phyloP scores from a whole-genome alignment of 192 early-diverging fungal genomes.

The Coemansia sp. region DNA sequence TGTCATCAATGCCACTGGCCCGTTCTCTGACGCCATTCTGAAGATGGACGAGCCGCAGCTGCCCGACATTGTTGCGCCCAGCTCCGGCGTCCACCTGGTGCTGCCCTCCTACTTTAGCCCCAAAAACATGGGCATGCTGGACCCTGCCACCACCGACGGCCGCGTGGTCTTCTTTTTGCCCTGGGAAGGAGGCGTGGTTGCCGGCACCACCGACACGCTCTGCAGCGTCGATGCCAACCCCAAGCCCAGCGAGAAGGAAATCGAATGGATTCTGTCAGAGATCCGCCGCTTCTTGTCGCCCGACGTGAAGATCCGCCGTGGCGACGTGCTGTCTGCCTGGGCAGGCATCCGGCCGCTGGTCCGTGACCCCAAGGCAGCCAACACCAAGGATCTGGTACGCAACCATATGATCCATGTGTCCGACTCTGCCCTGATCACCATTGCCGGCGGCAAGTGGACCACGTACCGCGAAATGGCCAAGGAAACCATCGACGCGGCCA shows the following conservation, averaged over 20 bases:
- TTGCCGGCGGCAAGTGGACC: constrained; percentile 99
- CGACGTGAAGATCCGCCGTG: constrained; percentile 94
- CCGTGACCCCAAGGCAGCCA: constrained; percentile 89
- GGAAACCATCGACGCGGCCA: constrained; percentile 88
- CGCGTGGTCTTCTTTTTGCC: constrained; percentile 97
- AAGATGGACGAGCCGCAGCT: constrained; percentile 80
- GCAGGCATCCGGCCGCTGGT: constrained; percentile 95
- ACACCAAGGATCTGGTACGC: constrained; percentile 88
- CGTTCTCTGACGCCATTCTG: constrained; percentile 78
- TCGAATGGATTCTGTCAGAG: constrained; percentile 93
- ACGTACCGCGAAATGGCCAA: constrained; percentile 96
- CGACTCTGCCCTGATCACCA: constrained; percentile 78
- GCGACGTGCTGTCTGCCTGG: constrained; percentile 97
- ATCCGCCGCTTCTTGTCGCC: constrained; percentile 84
- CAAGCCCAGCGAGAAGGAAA: constrained; percentile 86
- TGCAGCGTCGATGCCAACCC: constrained; percentile 81
- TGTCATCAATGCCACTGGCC: constrained; percentile 87
- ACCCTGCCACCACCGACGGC: constrained; percentile 90
- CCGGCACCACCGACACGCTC: constrained; percentile 94
- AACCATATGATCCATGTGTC: constrained; percentile 96
- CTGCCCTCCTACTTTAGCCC: constrained; percentile 95
- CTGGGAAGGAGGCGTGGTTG: constrained; percentile 95
- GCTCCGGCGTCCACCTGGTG: constrained; percentile 90
- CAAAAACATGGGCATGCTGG: constrained; percentile 90
- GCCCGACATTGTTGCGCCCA: constrained; percentile 87